Evolutionary conservation across 352 stramenopile genomes (phyloP).

Genomic region (Pythium grandisporangium): DNA sequence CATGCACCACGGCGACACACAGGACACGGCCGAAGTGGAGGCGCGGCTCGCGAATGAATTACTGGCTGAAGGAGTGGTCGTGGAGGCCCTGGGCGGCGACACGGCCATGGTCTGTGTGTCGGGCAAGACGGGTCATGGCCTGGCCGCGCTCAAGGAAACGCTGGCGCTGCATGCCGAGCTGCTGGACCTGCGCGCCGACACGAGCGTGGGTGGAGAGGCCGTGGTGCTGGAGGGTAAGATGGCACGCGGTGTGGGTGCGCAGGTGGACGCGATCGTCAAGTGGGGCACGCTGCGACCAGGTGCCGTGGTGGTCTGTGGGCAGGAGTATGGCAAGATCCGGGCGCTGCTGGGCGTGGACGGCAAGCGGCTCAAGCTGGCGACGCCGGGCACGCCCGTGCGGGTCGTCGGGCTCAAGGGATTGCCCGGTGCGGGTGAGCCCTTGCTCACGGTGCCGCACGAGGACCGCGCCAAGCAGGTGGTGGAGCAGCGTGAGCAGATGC

Average conservation of each 20-base stretch:
- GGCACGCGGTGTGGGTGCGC: constrained; percentile 90
- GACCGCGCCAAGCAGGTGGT: constrained; percentile 77
- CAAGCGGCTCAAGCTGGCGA: constrained; percentile 85
- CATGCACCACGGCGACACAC: constrained; percentile 78
- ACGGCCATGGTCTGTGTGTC: constrained; percentile 93
- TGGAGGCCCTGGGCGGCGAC: constrained; percentile 92
- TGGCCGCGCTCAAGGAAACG: constrained; percentile 96
- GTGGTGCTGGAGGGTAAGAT: constrained; percentile 95
- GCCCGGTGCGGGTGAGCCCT: constrained; percentile 62
- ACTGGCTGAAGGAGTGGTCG: constrained; percentile 89
- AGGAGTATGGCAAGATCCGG: constrained; percentile 92
- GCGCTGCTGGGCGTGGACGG: constrained; percentile 53
- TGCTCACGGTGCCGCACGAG: constrained; percentile 67
- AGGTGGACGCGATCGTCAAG: constrained; percentile 95
- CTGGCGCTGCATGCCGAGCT: constrained; percentile 95
- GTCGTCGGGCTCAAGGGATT: constrained; percentile 81
- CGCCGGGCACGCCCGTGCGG: constrained; percentile 87
- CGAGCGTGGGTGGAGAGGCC: constrained; percentile 81
- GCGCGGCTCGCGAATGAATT: constrained; percentile 82
- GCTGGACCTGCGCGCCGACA: constrained; percentile 93
- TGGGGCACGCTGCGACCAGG: constrained; percentile 94
- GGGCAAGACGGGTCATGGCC: constrained; percentile 89
- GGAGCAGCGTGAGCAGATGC: constrained; percentile 51
- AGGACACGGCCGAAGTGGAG: constrained; percentile 56
- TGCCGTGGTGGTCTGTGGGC: constrained; percentile 92